Conservation (phyloP, 139 green algal genomes). For the Chlorella sp. region DNA sequence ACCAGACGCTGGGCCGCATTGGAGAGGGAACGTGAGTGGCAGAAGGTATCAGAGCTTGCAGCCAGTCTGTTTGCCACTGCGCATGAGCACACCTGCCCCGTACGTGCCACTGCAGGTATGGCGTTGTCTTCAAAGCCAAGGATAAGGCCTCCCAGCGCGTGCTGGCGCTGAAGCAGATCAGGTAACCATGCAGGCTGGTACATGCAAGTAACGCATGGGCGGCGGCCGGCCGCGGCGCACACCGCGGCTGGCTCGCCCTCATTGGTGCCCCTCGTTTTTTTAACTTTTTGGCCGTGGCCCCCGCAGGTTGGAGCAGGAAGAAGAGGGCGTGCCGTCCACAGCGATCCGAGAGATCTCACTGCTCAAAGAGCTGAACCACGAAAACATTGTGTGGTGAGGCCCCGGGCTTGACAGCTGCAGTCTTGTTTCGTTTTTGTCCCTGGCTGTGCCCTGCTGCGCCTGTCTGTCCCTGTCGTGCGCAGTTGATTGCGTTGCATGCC, state of each 20-base stretch:
- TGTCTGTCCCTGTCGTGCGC: no score
- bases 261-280: no score
- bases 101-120: conserved; percentile 89
- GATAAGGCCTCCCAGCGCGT: conserved; percentile 73
- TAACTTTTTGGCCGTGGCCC: no score
- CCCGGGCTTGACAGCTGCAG: not conserved
- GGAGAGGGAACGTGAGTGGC: conserved; percentile 20
- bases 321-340: conserved; percentile 87
- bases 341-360: conserved; percentile 88
- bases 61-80: no score
- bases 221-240: not conserved
- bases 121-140: conserved; percentile 95
- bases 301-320: conserved; percentile 71
- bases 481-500: no score
- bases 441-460: no score
- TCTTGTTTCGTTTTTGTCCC: not conserved
- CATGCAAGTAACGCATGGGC: conserved; percentile 42
- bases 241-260: no score
- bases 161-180: conserved; percentile 97
- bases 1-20: conserved; percentile 17
- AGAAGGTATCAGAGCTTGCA: not conserved
- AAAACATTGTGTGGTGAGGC: conserved; percentile 78
- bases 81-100: no score
- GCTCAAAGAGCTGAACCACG: conserved; percentile 88
- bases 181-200: not conserved